A percentile compares a stretch with the other conserved stretches of the same genome.
Evolutionary conservation across 371 early-diverging fungal genomes (phyloP).

Genomic region (Mortierella sp.): DNA sequence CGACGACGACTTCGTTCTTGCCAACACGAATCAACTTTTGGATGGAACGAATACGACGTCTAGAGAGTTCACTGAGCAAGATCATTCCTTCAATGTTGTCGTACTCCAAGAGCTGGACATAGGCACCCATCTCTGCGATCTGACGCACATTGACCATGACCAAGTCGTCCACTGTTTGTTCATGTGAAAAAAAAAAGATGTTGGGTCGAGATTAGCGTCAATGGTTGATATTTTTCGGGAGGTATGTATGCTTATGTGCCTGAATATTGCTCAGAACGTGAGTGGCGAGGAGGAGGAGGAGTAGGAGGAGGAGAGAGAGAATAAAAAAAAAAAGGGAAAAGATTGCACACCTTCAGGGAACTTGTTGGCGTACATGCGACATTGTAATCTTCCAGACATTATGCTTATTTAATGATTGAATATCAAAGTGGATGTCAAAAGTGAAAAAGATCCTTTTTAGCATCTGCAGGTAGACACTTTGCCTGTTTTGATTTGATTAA

Average conservation of each 20-base stretch:
- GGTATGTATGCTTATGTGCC: too few species aligned
- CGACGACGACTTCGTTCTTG: constrained; percentile 96
- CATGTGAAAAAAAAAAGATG: not conserved
- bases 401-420: constrained; percentile 12
- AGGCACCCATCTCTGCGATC: constrained; percentile 98
- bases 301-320: too few species aligned
- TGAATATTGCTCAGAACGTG: not conserved
- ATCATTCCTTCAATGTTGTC: constrained; percentile 98
- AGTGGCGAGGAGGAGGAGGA: not conserved
- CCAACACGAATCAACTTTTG: constrained; percentile 99
- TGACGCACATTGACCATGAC: constrained; percentile 99
- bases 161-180: constrained; percentile 86
- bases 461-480: not conserved
- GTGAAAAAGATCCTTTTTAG: not conserved
- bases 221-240: too few species aligned
- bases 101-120: constrained; percentile 94
- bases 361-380: constrained; percentile 95
- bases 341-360: constrained; percentile 83
- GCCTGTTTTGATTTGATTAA: constrained; percentile 21
- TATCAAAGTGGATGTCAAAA: not conserved
- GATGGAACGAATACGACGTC: constrained; percentile 98
- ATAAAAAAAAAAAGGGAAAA: not conserved
- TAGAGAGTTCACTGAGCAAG: constrained; percentile 94
- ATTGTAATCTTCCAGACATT: constrained; percentile 67
- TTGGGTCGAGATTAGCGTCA: not conserved